Evolutionary conservation across 2,329 filamentous ascomycete species (phyloP).

Genomic region (Aspergillus luchuensis): DNA sequence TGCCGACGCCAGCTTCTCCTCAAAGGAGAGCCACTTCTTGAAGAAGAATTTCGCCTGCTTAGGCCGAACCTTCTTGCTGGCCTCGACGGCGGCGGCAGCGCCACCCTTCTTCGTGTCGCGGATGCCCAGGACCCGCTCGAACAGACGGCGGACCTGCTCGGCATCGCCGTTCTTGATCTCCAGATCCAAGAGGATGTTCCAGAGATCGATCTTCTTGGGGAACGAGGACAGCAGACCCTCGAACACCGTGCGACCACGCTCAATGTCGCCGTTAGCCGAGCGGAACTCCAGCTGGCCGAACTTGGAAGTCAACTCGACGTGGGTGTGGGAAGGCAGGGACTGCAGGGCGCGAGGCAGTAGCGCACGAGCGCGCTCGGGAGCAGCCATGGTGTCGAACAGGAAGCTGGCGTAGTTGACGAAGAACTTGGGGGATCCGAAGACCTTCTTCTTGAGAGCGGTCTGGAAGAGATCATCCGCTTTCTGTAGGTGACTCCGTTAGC

Average conservation of each 20-base stretch:
- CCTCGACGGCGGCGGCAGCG: slow-evolving; percentile 24
- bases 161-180: slow-evolving; percentile 66
- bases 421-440: slow-evolving; percentile 74
- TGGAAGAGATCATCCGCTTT: slow-evolving; percentile 89
- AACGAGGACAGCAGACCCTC: slow-evolving; percentile 81
- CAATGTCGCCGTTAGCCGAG: slow-evolving; percentile 76
- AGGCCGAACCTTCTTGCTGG: slow-evolving; percentile 70
- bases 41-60: slow-evolving; percentile 86
- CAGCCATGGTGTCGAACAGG: slow-evolving; percentile 71
- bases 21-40: slow-evolving; percentile 87
- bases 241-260: slow-evolving; percentile 92
- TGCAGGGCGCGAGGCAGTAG: slow-evolving; percentile 83
- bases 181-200: slow-evolving; percentile 88
- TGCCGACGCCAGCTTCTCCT: slow-evolving; percentile 59
- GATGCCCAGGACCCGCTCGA: slow-evolving; percentile 68
- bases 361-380: slow-evolving; percentile 72
- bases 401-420: slow-evolving; percentile 97
- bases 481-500: slow-evolving; percentile 51
- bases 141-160: slow-evolving; percentile 72
- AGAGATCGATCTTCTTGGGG: slow-evolving; percentile 87
- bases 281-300: slow-evolving; percentile 93
- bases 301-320: slow-evolving; percentile 76
- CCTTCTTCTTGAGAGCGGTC: slow-evolving; percentile 85
- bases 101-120: slow-evolving; percentile 34
- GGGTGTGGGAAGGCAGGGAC: slow-evolving; percentile 69